Conservation (phyloP, 768 basidiomycete genomes). For the Gautieria morchelliformis region DNA sequence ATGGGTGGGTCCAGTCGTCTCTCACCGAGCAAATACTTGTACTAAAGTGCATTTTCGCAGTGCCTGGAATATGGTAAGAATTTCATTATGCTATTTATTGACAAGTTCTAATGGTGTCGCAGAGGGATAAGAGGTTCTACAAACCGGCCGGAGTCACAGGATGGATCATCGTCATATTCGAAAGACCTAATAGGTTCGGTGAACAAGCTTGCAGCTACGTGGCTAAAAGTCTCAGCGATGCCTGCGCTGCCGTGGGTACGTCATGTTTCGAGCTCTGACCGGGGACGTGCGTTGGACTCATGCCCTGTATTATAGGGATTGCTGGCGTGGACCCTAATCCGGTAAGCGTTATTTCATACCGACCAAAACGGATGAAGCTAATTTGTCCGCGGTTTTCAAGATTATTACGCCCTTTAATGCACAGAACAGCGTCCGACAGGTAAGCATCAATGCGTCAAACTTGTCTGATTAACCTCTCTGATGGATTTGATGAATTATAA, state of each 20-base stretch:
- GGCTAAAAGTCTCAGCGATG: constrained; percentile 39
- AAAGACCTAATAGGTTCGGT: constrained; percentile 48
- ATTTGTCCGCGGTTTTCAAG: neutral
- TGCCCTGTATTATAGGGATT: constrained; percentile 39
- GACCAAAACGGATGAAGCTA: neutral
- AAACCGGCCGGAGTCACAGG: constrained; percentile 36
- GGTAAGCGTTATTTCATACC: constrained; percentile 11
- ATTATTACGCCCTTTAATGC: constrained; percentile 30
- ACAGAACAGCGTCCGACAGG: constrained; percentile 43
- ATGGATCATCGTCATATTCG: constrained; percentile 63
- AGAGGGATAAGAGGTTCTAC: constrained; percentile 66
- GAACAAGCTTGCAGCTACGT: constrained; percentile 37
- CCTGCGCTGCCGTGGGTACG: constrained; percentile 53
- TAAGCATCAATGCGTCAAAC: constrained; percentile 14
- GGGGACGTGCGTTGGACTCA: neutral
- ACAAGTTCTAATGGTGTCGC: neutral
- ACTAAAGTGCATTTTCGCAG: constrained; percentile 34
- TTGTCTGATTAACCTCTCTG: neutral
- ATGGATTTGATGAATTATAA: constrained; percentile 15
- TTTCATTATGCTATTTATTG: neutral
- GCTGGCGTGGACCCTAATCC: constrained; percentile 35
- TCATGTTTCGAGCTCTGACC: constrained; percentile 1
- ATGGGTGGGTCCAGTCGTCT: constrained; percentile 4
- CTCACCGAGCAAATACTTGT: constrained; percentile 2
- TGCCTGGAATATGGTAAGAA: constrained; percentile 65